Percentiles rank a stretch among this genome's conserved stretches.
phyloP scores from a whole-genome alignment of 371 early-diverging fungal genomes.

The Mortierella sp. region DNA sequence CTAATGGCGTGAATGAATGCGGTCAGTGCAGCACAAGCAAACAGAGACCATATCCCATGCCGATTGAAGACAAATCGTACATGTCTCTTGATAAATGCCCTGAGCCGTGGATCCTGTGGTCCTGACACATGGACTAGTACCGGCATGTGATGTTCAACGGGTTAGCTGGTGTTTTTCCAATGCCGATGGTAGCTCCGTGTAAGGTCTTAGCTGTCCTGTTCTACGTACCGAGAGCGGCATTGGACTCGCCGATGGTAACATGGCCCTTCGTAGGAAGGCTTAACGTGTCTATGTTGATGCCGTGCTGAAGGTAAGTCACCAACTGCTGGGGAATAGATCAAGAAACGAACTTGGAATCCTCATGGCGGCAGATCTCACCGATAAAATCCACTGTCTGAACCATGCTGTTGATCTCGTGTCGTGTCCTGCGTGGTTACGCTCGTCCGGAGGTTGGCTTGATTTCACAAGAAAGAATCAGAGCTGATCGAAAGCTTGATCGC shows the following conservation, averaged over 20 bases:
- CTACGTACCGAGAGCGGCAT: slow-evolving; percentile 33
- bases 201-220: too few relatives aligned
- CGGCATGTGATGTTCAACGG: background rate
- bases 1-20: slow-evolving; percentile 2
- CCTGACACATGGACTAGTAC: slow-evolving; percentile 40
- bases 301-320: background rate
- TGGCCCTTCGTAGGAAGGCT: slow-evolving; percentile 30
- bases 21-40: background rate
- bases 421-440: background rate
- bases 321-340: background rate
- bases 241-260: slow-evolving; percentile 42
- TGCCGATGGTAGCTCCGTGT: background rate
- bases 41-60: background rate
- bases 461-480: too few relatives aligned
- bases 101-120: slow-evolving; percentile 28
- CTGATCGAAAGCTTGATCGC: too few relatives aligned
- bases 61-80: slow-evolving; percentile 10
- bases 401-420: slow-evolving; percentile 1
- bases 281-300: slow-evolving; percentile 20
- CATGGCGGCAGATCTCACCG: background rate
- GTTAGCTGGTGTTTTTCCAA: background rate
- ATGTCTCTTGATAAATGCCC: slow-evolving; percentile 36
- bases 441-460: too few relatives aligned
- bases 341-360: background rate
- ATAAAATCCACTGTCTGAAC: slow-evolving; percentile 4